A percentile compares a stretch with the other conserved stretches of the same genome.
These are phyloP conservation scores for Penicillium robsamsonii DNA, from an alignment of 495 filamentous ascomycete species.

Conservation along the genomic window DNA sequence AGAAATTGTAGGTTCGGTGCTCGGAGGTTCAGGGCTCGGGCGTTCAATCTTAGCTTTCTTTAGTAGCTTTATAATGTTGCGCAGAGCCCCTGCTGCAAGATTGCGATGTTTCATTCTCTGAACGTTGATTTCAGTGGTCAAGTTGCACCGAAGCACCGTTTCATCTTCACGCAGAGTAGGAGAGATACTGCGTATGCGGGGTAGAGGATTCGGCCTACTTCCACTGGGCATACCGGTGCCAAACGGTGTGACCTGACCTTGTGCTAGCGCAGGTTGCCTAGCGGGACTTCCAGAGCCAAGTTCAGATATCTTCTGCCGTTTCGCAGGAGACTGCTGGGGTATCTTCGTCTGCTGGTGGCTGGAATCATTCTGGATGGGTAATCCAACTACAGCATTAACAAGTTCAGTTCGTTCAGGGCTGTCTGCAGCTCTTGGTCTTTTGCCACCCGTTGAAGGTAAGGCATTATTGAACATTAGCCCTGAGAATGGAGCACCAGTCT, in stretches of 20 bases:
- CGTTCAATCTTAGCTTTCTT: neutral
- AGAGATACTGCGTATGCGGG: neutral
- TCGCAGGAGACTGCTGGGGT: neutral
- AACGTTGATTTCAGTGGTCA: slow-evolving; percentile 6
- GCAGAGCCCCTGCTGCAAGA: neutral
- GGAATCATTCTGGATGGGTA: neutral
- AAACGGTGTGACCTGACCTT: neutral
- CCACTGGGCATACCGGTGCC: neutral
- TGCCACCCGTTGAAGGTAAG: neutral
- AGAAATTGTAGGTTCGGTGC: neutral
- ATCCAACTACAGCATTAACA: neutral
- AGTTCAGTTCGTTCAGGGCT: neutral
- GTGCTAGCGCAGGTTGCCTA: neutral
- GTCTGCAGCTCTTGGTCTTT: neutral
- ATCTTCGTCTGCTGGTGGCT: neutral
- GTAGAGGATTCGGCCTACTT: too few relatives aligned
- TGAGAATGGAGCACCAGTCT: neutral
- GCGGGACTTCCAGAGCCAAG: neutral
- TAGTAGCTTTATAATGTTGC: neutral
- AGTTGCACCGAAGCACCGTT: neutral
- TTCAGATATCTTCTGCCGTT: neutral
- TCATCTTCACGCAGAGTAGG: neutral
- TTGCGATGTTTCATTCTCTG: slow-evolving; percentile 2
- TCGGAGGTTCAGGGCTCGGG: neutral
- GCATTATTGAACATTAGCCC: neutral